Conservation (phyloP, 176 grass and related monocot species). For the Pontederia crassipes region DNA sequence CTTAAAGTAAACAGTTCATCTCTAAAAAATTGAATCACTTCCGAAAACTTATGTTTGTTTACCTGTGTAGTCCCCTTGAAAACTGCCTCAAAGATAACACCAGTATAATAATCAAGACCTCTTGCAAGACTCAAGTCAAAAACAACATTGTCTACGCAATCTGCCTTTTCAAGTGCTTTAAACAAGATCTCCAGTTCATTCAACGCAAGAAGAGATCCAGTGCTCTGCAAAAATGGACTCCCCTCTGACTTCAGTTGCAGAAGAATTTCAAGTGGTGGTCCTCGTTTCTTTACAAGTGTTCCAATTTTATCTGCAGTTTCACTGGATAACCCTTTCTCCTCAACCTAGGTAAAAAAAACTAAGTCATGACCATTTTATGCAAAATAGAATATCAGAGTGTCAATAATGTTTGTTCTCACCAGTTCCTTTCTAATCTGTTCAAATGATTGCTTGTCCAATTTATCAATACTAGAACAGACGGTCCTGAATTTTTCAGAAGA, state of each 20-base stretch:
- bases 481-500: conserved; percentile 91
- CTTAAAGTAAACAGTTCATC: too few species aligned
- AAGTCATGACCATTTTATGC: too few species aligned
- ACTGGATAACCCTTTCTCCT: conserved; percentile 83
- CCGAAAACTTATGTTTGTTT: neutral
- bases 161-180: conserved; percentile 71
- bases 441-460: conserved; percentile 86
- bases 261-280: conserved; percentile 61
- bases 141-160: conserved; percentile 58
- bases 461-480: conserved; percentile 99
- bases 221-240: conserved; percentile 66
- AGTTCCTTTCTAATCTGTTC: conserved; percentile 88
- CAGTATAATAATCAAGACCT: conserved; percentile 98
- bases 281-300: conserved; percentile 65
- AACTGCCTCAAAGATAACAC: conserved; percentile 96
- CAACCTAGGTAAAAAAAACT: conserved; percentile 35
- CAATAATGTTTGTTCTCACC: conserved; percentile 28
- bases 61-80: conserved; percentile 92
- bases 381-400: too few species aligned
- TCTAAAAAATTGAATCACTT: too few species aligned
- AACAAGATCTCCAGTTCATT: conserved; percentile 88
- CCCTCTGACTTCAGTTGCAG: conserved; percentile 55
- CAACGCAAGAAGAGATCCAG: conserved; percentile 57
- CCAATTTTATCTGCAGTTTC: conserved; percentile 88
- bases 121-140: conserved; percentile 98